Evolutionary conservation across 495 filamentous ascomycete species (phyloP).

Genomic region (Trichoderma virens): DNA sequence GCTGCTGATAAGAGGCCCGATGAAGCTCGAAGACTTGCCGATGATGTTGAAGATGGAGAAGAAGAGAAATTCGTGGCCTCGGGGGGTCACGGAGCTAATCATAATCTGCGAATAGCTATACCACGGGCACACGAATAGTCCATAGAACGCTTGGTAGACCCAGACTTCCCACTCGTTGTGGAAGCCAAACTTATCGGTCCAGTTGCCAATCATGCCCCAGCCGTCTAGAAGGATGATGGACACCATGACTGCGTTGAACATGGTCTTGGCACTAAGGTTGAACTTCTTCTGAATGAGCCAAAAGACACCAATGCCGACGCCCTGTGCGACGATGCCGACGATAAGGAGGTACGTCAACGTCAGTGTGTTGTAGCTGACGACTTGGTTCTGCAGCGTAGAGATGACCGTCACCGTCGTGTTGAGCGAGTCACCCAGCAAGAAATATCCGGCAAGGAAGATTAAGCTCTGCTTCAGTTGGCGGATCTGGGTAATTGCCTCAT

Average conservation of each 20-base stretch:
- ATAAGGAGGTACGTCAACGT: constrained; percentile 55
- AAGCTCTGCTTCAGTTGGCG: constrained; percentile 58
- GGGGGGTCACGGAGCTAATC: constrained; percentile 58
- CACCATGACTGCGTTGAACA: constrained; percentile 54
- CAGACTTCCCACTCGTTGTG: constrained; percentile 57
- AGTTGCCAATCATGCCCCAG: constrained; percentile 63
- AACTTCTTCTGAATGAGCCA: constrained; percentile 50
- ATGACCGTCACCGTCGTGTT: constrained; percentile 65
- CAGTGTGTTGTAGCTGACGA: constrained; percentile 54
- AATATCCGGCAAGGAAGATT: constrained; percentile 57
- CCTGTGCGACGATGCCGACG: constrained; percentile 56
- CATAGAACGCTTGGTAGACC: constrained; percentile 57
- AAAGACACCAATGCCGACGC: constrained; percentile 52
- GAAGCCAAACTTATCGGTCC: constrained; percentile 54
- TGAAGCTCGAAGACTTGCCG: constrained; percentile 12
- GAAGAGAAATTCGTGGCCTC: constrained; percentile 59
- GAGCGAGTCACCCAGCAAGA: constrained; percentile 55
- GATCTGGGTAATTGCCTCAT: constrained; percentile 47
- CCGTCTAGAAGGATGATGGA: constrained; percentile 51
- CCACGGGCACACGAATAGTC: constrained; percentile 60
- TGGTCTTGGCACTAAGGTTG: constrained; percentile 48
- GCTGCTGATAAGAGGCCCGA: constrained; percentile 11
- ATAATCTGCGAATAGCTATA: constrained; percentile 62
- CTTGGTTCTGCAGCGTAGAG: constrained; percentile 51
- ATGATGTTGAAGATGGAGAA: constrained; percentile 51